phyloP scores from a whole-genome alignment of 1,139 yeast genomes.

The Saccharomyces hybrid region DNA sequence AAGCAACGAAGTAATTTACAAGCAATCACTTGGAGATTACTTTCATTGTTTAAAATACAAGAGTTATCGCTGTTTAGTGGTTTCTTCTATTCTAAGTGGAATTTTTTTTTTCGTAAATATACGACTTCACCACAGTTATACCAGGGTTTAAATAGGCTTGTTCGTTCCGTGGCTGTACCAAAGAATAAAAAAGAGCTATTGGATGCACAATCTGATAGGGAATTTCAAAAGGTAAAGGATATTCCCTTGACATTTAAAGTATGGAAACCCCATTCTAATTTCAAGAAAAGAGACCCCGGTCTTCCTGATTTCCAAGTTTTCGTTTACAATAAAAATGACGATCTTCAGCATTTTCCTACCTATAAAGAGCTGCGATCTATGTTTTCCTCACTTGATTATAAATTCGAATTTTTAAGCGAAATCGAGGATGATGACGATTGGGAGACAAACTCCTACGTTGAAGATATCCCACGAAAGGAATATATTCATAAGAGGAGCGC shows the following conservation, averaged over 20 bases:
- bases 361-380: conserved; percentile 31
- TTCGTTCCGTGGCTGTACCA: conserved; percentile 29
- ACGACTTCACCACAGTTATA: conserved; percentile 38
- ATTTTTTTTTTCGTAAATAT: conserved; percentile 29
- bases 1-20: conserved; percentile 12
- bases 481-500: conserved; percentile 12
- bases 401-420: conserved; percentile 23
- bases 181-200: conserved; percentile 12
- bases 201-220: background rate
- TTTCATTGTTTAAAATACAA: conserved; percentile 19
- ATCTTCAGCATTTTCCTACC: conserved; percentile 44
- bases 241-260: conserved; percentile 44
- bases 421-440: conserved; percentile 16
- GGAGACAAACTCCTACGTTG: conserved; percentile 20
- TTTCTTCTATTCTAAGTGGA: conserved; percentile 27
- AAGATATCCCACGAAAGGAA: conserved; percentile 25
- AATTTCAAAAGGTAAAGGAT: background rate
- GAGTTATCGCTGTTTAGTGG: conserved; percentile 15
- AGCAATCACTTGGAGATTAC: conserved; percentile 9
- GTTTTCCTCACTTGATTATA: conserved; percentile 24
- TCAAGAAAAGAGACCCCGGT: conserved; percentile 64
- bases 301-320: conserved; percentile 69
- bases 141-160: conserved; percentile 33
- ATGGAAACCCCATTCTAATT: conserved; percentile 76
- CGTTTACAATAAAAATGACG: conserved; percentile 46